Base-by-base conservation (phyloP, 192 early-diverging fungal species). In the Radiomyces spectabilis region DNA sequence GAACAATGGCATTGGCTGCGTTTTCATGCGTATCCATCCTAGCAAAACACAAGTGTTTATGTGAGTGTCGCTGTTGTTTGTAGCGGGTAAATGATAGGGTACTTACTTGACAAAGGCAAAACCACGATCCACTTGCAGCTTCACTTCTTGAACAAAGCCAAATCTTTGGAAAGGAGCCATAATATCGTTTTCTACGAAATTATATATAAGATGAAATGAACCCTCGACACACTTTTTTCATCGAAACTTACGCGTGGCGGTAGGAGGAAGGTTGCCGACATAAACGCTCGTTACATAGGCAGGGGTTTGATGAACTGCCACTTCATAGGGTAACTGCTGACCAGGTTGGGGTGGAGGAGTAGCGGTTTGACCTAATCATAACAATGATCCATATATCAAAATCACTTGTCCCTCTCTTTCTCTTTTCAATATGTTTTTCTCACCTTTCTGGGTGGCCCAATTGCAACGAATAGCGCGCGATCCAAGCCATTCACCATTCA, bases 401-500 rank as follows among this genome's bases (percentile, higher is more conserved):
- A n/a, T n/a, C n/a, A n/a, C n/a, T n/a, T n/a, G n/a, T n/a, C n/a
- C n/a, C n/a, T n/a, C n/a, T n/a, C n/a, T 19, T 25, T 8, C 56
- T 10, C 2, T 5, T 12, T 30, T 46, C 27, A 58, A 59, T 35
- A 50, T 59, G n/a, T 37, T 12, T 33, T 42, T 2, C 54, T 16
- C 51, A 68, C 77, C 77, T 63, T 92, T 92, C 56, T 93, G 91
- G 56, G 85, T 95, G 16, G 93, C 93, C 93, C 93, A 95, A 75
- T 94, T 94, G 53, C 92, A 88, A 37, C 93, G 86, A 54, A 95
- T 85, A 45, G 85, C 79, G 50, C 89, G 79, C 64, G 79, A 85
- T 57, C 91, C 93, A 31, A 95, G 72, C 84, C 83, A 86, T 68
- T 92, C 69, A 30, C 90, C 91, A 65, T 93, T 94, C 93, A 94